Conservation (phyloP, 164 flowering plant genomes). For the Chimonanthus salicifolius region DNA sequence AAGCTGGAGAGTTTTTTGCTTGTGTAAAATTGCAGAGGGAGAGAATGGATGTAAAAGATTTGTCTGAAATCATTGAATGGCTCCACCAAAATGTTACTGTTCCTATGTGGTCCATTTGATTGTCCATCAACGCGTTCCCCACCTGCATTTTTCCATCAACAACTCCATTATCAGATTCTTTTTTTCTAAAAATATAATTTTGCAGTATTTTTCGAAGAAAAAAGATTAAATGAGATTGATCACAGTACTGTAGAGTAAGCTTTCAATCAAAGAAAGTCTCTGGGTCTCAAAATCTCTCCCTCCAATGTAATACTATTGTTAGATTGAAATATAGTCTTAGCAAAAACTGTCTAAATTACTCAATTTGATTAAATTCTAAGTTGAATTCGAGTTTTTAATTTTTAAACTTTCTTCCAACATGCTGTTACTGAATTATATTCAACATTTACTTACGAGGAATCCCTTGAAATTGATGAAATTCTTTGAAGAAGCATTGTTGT, state of each 20-base stretch:
- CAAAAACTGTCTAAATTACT: too few species aligned
- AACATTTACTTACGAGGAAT: conserved; percentile 49
- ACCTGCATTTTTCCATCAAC: conserved; percentile 36
- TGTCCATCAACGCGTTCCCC: conserved; percentile 72
- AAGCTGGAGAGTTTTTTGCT: conserved; percentile 21
- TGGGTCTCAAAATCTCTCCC: too few species aligned
- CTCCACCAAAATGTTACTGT: conserved; percentile 77
- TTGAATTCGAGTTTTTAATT: too few species aligned
- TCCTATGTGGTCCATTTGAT: conserved; percentile 59
- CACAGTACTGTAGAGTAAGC: too few species aligned
- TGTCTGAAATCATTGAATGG: conserved; percentile 75
- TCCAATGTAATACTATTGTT: too few species aligned
- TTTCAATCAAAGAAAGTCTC: too few species aligned
- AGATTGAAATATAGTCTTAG: too few species aligned
- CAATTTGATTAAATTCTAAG: not conserved
- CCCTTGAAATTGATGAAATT: conserved; percentile 79
- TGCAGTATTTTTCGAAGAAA: not conserved
- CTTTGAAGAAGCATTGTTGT: conserved; percentile 38
- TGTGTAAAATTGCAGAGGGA: conserved; percentile 47
- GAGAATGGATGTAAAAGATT: conserved; percentile 46
- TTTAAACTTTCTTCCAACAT: too few species aligned
- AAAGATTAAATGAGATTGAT: not conserved
- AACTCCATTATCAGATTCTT: not conserved
- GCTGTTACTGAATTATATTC: not conserved
- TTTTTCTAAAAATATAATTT: too few species aligned